phyloP scores from a whole-genome alignment of 169 alveolate genomes.

The Cyclospora cayetanensis region DNA sequence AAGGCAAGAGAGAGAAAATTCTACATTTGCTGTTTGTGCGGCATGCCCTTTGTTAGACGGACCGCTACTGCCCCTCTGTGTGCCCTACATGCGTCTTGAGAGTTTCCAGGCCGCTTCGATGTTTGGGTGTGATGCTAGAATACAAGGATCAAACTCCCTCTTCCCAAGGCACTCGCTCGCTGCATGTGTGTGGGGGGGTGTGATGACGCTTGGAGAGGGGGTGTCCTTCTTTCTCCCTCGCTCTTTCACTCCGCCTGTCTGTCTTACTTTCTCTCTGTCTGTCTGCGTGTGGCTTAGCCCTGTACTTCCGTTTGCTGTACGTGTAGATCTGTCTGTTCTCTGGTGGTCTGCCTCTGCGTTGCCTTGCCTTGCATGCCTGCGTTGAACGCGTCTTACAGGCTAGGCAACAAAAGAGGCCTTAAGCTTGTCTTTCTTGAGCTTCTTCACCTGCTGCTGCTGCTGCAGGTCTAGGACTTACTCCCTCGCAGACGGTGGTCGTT shows the following conservation, averaged over 20 bases:
- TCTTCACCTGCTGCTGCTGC: not conserved
- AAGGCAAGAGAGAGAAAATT: constrained; percentile 57
- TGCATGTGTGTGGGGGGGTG: too few relatives aligned
- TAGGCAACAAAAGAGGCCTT: too few relatives aligned
- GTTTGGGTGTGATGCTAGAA: too few relatives aligned
- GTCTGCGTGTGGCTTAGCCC: not conserved
- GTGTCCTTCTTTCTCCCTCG: not conserved
- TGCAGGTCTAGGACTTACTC: constrained; percentile 86
- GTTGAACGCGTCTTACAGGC: not conserved
- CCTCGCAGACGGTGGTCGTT: constrained; percentile 88
- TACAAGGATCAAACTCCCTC: too few relatives aligned
- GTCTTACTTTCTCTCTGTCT: not conserved
- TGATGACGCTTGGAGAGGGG: too few relatives aligned
- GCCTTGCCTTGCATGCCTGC: not conserved
- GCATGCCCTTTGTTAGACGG: not conserved
- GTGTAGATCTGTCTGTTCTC: not conserved
- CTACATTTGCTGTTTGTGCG: not conserved
- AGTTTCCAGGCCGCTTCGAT: too few relatives aligned
- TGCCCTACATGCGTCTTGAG: not conserved
- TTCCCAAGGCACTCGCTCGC: too few relatives aligned
- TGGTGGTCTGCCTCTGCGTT: not conserved
- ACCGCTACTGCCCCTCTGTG: not conserved
- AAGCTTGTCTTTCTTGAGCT: not conserved
- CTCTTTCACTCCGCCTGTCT: not conserved
- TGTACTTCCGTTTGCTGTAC: not conserved